Evolutionary conservation across 768 basidiomycete species (phyloP).

Genomic region (Mycena capillaripes): DNA sequence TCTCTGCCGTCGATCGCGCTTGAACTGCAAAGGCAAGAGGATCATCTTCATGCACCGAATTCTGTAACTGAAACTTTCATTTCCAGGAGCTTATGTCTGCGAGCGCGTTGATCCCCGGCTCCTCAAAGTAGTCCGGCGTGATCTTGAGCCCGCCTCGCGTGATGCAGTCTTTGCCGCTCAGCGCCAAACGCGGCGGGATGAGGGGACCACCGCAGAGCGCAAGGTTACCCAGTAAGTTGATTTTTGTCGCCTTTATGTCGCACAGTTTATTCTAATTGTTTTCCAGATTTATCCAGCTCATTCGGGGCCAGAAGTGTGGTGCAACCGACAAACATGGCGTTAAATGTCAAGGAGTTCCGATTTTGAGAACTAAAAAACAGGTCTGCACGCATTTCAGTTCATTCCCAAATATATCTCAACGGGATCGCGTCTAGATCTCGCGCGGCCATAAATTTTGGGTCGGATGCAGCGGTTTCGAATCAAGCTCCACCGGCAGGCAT

Average conservation of each 20-base stretch:
- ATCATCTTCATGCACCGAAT: no score
- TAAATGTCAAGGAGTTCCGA: neutral
- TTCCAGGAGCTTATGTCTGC: neutral
- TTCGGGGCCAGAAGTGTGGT: neutral
- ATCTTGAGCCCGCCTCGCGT: neutral
- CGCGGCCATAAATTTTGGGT: neutral
- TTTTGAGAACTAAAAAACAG: slow-evolving; percentile 1
- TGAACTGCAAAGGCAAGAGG: slow-evolving; percentile 1
- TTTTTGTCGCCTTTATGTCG: neutral
- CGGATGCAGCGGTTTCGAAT: slow-evolving; percentile 1
- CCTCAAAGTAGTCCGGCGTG: neutral
- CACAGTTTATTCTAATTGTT: neutral
- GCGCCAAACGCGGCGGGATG: neutral
- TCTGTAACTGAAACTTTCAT: no score
- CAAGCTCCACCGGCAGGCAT: neutral
- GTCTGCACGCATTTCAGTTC: neutral
- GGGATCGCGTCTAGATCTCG: neutral
- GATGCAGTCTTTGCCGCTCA: neutral
- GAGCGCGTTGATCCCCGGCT: neutral
- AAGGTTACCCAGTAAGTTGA: neutral
- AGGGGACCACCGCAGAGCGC: neutral
- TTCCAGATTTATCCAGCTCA: neutral
- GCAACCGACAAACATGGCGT: neutral
- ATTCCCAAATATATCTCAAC: no score
- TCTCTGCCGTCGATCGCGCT: slow-evolving; percentile 14